These are phyloP conservation scores for Arctium minus DNA, from an alignment of 129 eudicot genomes.

Conservation along the genomic window DNA sequence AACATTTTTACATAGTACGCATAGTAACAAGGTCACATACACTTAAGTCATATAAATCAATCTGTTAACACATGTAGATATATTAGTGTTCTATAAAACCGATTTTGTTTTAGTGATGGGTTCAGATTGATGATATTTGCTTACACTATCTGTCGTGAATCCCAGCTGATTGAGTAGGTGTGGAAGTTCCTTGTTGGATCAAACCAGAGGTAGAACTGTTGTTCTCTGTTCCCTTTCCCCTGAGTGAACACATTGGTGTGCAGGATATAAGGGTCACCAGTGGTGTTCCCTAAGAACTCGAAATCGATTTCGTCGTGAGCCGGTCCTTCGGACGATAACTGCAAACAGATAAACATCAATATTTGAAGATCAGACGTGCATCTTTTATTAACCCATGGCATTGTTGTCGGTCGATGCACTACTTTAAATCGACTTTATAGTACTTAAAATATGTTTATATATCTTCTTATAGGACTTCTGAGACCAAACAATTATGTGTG, in stretches of 20 bases:
- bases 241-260: slow-evolving; percentile 77
- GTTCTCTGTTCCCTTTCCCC: slow-evolving; percentile 77
- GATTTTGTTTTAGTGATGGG: no score
- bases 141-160: slow-evolving; percentile 66
- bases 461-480: no score
- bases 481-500: no score
- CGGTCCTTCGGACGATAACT: slow-evolving; percentile 75
- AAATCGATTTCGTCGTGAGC: slow-evolving; percentile 85
- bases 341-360: slow-evolving; percentile 21
- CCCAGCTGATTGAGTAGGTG: slow-evolving; percentile 81
- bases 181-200: slow-evolving; percentile 83
- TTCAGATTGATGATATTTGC: slow-evolving; percentile 4
- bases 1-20: background rate
- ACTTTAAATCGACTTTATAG: no score
- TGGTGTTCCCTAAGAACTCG: slow-evolving; percentile 69
- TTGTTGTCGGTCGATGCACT: no score
- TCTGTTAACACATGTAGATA: background rate
- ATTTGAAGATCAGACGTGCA: background rate
- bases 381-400: no score
- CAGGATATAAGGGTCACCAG: slow-evolving; percentile 65
- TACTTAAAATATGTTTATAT: no score
- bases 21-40: background rate
- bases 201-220: slow-evolving; percentile 80
- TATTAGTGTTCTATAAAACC: background rate
- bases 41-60: background rate